Evolutionary conservation across 2,329 filamentous ascomycete species (phyloP), one percentile per base, ranked within the genome.

Genomic region (Trichoderma sp.): DNA sequence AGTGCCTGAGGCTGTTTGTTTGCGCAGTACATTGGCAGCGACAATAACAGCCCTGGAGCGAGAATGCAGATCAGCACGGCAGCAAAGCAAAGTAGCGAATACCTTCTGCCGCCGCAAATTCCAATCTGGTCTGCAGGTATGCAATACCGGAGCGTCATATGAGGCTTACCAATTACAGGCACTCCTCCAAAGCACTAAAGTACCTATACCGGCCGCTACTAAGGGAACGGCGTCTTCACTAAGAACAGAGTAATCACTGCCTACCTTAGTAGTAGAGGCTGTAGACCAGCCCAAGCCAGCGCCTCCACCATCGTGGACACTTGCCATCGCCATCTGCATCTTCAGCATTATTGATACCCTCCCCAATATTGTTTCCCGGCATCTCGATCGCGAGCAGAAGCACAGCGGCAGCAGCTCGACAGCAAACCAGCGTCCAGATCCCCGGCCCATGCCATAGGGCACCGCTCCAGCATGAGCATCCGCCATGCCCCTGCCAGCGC

Each of bases 401-500:
- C n/a, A n/a, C n/a, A n/a, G n/a, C n/a, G n/a, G n/a, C n/a, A n/a
- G n/a, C n/a, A n/a, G n/a, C n/a, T n/a, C n/a, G n/a, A n/a, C n/a
- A n/a, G n/a, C n/a, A n/a, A n/a, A n/a, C 61, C 35, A 19, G 32
- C 52, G 35, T 45, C 27, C 34, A 45, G 35, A 56, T 35, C 61
- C 61, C 37, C 29, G 39, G 63, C 63, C 63, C 63, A 65, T 65
- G 52, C 63, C 63, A 45, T 39, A 65, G 52, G 63, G 63, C 70
- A 69, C 56, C 56, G 25, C 42, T 61, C 57, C 74, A 77, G 72
- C 72, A 80, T 79, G 77, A 78, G 69, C 76, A 76, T 76, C 71
- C 77, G 80, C 76, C 74, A 86, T 85, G 83, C 80, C 79, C 67
- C 80, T 85, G 71, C 79, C 81, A 70, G 81, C 79, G 71, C 80